Conservation (phyloP, 495 filamentous ascomycete species). For the Corynascus novoguineensis region DNA sequence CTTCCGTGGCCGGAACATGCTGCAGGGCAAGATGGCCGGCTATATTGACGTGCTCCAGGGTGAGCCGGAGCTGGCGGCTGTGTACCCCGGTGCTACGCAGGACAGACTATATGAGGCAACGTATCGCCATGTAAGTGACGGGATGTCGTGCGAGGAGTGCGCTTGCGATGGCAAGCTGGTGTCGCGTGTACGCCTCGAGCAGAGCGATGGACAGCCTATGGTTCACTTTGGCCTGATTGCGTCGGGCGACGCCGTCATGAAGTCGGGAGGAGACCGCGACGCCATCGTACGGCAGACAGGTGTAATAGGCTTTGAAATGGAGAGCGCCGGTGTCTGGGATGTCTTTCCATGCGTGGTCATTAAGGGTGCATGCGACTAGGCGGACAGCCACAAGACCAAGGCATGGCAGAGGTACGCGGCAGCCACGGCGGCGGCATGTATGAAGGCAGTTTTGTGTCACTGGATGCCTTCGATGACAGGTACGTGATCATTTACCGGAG, state of each 20-base stretch:
- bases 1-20: background rate
- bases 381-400: slow-evolving; percentile 42
- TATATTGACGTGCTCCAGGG: slow-evolving; percentile 18
- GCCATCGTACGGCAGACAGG: slow-evolving; percentile 4
- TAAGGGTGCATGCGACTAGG: slow-evolving; percentile 39
- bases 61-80: background rate
- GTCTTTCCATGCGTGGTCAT: slow-evolving; percentile 32
- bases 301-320: slow-evolving; percentile 41
- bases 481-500: too few relatives aligned
- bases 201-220: background rate
- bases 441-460: too few relatives aligned
- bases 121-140: too few relatives aligned
- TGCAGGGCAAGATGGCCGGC: slow-evolving; percentile 11
- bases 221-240: slow-evolving; percentile 20
- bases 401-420: slow-evolving; percentile 39
- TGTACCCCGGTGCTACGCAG: too few relatives aligned
- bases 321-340: slow-evolving; percentile 39
- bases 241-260: slow-evolving; percentile 29
- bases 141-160: too few relatives aligned
- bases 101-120: too few relatives aligned
- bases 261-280: slow-evolving; percentile 25
- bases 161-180: background rate
- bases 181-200: background rate
- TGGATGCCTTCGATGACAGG: too few relatives aligned
- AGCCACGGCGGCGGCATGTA: slow-evolving; percentile 33